Evolutionary conservation across 192 early-diverging fungal genomes (phyloP).

Genomic region (Fimicolochytrium jonesii): DNA sequence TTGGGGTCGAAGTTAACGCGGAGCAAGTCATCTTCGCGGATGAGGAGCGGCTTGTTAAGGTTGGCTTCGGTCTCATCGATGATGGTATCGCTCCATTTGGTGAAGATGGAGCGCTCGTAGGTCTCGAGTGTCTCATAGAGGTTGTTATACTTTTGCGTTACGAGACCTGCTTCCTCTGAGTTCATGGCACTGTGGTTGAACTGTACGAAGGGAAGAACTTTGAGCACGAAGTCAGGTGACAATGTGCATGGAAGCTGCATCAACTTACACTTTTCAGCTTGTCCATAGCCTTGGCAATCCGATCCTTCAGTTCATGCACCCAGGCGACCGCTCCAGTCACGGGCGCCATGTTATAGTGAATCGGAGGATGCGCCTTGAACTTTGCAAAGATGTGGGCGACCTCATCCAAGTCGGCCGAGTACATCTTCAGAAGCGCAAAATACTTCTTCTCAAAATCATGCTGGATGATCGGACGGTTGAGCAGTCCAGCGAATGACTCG

Average conservation of each 20-base stretch:
- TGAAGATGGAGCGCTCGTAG: conserved; percentile 48
- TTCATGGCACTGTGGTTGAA: conserved; percentile 54
- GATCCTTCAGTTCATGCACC: conserved; percentile 58
- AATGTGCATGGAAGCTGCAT: background rate
- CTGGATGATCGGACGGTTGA: conserved; percentile 51
- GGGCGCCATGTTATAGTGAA: conserved; percentile 67
- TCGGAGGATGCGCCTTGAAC: conserved; percentile 50
- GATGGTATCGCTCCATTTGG: conserved; percentile 50
- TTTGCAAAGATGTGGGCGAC: conserved; percentile 48
- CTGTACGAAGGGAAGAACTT: conserved; percentile 20
- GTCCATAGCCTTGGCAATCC: conserved; percentile 57
- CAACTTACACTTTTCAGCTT: conserved; percentile 55
- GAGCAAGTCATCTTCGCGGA: conserved; percentile 35
- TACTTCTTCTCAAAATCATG: conserved; percentile 61
- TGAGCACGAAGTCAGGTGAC: conserved; percentile 3
- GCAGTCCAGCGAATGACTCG: conserved; percentile 57
- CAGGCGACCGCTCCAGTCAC: conserved; percentile 60
- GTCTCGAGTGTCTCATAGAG: conserved; percentile 46
- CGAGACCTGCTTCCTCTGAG: conserved; percentile 49
- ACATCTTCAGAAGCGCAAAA: conserved; percentile 49
- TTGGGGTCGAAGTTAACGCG: conserved; percentile 66
- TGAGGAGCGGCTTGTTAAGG: conserved; percentile 52
- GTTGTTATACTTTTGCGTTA: conserved; percentile 50
- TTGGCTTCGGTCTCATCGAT: conserved; percentile 62
- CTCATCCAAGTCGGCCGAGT: conserved; percentile 55